Conservation (phyloP, 2,329 filamentous ascomycete genomes). For the Rhexocercosporidium sp. region DNA sequence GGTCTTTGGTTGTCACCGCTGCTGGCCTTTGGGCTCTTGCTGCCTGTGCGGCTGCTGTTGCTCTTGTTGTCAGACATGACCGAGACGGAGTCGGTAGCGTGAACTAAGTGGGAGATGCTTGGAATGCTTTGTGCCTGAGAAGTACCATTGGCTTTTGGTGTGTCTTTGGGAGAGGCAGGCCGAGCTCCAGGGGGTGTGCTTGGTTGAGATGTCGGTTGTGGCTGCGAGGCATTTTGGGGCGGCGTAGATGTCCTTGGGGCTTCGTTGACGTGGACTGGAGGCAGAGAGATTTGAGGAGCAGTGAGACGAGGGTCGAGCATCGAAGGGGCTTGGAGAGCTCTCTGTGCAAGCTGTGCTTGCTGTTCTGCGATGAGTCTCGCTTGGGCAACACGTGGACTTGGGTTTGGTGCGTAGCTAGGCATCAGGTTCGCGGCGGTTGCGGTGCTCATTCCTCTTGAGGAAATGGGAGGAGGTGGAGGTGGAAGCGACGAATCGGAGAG, state of each 20-base stretch:
- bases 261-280: conserved; percentile 31
- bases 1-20: conserved; percentile 43
- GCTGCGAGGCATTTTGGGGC: conserved; percentile 26
- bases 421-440: conserved; percentile 35
- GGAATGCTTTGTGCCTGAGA: conserved; percentile 41
- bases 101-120: conserved; percentile 41
- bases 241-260: conserved; percentile 31
- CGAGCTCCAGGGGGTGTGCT: conserved; percentile 31
- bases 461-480: conserved; percentile 37
- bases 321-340: conserved; percentile 33
- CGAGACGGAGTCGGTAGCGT: conserved; percentile 37
- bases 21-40: conserved; percentile 35
- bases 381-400: conserved; percentile 48
- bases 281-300: conserved; percentile 21
- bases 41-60: conserved; percentile 38
- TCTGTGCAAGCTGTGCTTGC: conserved; percentile 41
- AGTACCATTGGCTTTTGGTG: conserved; percentile 30
- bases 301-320: conserved; percentile 38
- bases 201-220: conserved; percentile 18
- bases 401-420: conserved; percentile 42
- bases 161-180: conserved; percentile 29
- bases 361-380: conserved; percentile 43
- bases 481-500: conserved; percentile 43
- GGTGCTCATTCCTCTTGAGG: conserved; percentile 37
- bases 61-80: conserved; percentile 40